Conservation (phyloP, 495 filamentous ascomycete genomes). For the Xylaria castorea region DNA sequence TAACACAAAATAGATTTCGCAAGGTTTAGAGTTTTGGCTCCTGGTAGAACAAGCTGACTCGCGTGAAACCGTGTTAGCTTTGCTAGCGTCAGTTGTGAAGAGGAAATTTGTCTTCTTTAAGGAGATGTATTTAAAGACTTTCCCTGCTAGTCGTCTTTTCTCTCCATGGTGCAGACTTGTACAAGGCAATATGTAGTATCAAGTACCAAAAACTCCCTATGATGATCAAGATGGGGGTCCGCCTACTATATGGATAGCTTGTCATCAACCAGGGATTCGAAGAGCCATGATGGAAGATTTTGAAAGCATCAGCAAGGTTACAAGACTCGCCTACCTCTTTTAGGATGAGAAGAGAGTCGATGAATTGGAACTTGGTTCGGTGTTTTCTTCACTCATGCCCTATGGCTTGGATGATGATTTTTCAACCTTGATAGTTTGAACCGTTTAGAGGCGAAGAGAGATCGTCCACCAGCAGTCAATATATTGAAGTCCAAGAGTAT, state of each 20-base stretch:
- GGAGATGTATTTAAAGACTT: background rate
- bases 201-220: background rate
- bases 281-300: background rate
- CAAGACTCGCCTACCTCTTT: background rate
- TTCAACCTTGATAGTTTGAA: background rate
- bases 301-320: background rate
- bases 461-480: background rate
- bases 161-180: background rate
- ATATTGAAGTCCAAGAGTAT: background rate
- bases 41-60: background rate
- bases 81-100: background rate
- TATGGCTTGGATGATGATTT: background rate
- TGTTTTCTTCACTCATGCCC: background rate
- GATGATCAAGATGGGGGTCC: background rate
- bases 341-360: background rate
- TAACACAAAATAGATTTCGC: background rate
- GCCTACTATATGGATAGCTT: background rate
- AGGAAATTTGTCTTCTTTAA: background rate
- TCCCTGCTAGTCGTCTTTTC: background rate
- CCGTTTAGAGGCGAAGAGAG: background rate
- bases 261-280: background rate
- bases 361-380: background rate
- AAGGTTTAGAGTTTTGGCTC: background rate
- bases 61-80: background rate
- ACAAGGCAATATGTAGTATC: rapidly evolving